A percentile compares a stretch with the other conserved stretches of the same genome.
Evolutionary conservation across 768 basidiomycete genomes (phyloP).

Genomic region (Piloderma croceum): DNA sequence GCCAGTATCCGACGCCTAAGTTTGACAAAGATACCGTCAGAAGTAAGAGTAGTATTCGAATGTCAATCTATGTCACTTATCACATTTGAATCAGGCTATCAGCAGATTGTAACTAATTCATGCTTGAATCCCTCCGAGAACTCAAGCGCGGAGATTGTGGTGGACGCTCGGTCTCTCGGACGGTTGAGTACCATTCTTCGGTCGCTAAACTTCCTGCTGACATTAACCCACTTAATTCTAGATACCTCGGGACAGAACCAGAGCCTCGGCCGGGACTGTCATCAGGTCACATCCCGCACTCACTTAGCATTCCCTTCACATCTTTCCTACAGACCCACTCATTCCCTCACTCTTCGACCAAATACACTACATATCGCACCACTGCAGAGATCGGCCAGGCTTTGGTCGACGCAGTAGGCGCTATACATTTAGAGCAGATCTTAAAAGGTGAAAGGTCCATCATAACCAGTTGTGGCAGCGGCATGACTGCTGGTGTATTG

Average conservation of each 20-base stretch:
- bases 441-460: conserved; percentile 56
- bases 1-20: conserved; percentile 48
- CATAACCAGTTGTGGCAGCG: conserved; percentile 84
- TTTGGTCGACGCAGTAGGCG: conserved; percentile 60
- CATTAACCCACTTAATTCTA: conserved; percentile 24
- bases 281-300: conserved; percentile 90
- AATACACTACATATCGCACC: conserved; percentile 58
- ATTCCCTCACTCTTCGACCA: conserved; percentile 30
- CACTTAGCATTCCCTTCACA: conserved; percentile 80
- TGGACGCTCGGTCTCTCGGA: conserved; percentile 84
- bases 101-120: conserved; percentile 74
- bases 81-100: conserved; percentile 52
- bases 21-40: conserved; percentile 47
- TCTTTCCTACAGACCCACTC: conserved; percentile 51
- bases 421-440: conserved; percentile 48
- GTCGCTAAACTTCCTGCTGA: conserved; percentile 1
- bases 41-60: conserved; percentile 43
- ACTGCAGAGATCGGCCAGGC: conserved; percentile 52
- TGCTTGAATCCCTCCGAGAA: conserved; percentile 37
- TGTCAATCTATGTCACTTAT: not conserved
- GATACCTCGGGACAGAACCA: conserved; percentile 74
- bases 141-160: conserved; percentile 56
- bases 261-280: conserved; percentile 87
- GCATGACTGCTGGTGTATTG: conserved; percentile 94
- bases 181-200: conserved; percentile 44